phyloP scores from a whole-genome alignment of 2,329 filamentous ascomycete genomes.

The Biscogniauxia sp. region DNA sequence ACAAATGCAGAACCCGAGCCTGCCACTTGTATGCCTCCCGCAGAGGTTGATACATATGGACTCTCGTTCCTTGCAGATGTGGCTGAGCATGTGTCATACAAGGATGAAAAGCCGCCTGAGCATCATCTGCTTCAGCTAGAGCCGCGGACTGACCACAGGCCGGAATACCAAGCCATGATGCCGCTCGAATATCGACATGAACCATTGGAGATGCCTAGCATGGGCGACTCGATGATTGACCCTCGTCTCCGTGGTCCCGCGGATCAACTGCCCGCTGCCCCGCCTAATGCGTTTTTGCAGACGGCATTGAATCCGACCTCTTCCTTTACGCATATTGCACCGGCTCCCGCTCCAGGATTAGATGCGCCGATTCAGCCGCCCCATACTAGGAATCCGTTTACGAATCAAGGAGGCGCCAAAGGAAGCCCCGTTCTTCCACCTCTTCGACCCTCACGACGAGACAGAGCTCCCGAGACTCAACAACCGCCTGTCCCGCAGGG shows the following conservation, averaged over 20 bases:
- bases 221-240: constrained; percentile 28
- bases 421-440: constrained; percentile 37
- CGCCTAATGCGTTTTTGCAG: constrained; percentile 35
- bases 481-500: constrained; percentile 17
- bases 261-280: constrained; percentile 18
- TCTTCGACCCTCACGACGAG: constrained; percentile 31
- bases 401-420: constrained; percentile 25
- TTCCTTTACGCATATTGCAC: constrained; percentile 29
- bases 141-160: constrained; percentile 4
- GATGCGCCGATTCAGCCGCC: constrained; percentile 18
- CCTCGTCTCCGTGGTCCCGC: constrained; percentile 25
- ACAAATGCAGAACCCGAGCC: constrained; percentile 31
- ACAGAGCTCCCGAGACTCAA: constrained; percentile 22
- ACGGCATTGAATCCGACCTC: constrained; percentile 37
- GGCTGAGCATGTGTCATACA: constrained; percentile 22
- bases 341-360: constrained; percentile 23
- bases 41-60: constrained; percentile 22
- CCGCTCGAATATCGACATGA: constrained; percentile 10
- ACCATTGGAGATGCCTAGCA: constrained; percentile 8
- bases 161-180: constrained; percentile 11
- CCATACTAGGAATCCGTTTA: constrained; percentile 33
- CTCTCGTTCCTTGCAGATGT: constrained; percentile 35
- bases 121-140: not conserved
- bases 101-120: constrained; percentile 11
- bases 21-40: constrained; percentile 15